phyloP scores from a whole-genome alignment of 2,329 filamentous ascomycete genomes.

The Fonsecaea monophora region DNA sequence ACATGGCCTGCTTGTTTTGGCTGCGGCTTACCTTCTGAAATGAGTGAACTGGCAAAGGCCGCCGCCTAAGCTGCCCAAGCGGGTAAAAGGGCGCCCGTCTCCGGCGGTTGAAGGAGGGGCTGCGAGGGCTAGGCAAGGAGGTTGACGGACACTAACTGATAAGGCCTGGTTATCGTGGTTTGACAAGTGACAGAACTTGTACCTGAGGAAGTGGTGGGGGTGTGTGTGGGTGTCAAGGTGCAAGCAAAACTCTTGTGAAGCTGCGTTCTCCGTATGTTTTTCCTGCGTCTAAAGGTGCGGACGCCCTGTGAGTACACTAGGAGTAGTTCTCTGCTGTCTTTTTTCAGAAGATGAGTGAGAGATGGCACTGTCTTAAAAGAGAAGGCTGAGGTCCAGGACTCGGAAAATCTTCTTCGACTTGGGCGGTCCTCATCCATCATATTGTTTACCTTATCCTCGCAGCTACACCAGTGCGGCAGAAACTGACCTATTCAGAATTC shows the following conservation, averaged over 20 bases:
- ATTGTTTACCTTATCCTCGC: conserved; percentile 3
- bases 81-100: conserved; percentile 1
- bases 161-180: conserved; percentile 8
- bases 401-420: not conserved
- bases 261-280: conserved; percentile 1
- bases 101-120: not conserved
- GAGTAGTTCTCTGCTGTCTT: not conserved
- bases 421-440: conserved; percentile 10
- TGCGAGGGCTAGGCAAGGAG: conserved; percentile 2
- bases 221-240: not conserved
- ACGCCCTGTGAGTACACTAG: conserved; percentile 19
- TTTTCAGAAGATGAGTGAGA: not conserved
- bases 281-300: not conserved
- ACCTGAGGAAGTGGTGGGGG: conserved; percentile 5
- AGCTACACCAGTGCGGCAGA: conserved; percentile 4
- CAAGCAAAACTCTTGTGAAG: not conserved
- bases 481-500: conserved; percentile 12
- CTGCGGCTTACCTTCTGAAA: conserved; percentile 16
- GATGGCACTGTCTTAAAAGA: not conserved
- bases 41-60: not conserved
- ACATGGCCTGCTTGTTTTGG: conserved; percentile 10
- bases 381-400: not conserved
- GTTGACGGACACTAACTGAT: not conserved
- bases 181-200: not conserved
- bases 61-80: conserved; percentile 6